phyloP scores from a whole-genome alignment of 257 asterid species.

The Ajuga chamaepitys region DNA sequence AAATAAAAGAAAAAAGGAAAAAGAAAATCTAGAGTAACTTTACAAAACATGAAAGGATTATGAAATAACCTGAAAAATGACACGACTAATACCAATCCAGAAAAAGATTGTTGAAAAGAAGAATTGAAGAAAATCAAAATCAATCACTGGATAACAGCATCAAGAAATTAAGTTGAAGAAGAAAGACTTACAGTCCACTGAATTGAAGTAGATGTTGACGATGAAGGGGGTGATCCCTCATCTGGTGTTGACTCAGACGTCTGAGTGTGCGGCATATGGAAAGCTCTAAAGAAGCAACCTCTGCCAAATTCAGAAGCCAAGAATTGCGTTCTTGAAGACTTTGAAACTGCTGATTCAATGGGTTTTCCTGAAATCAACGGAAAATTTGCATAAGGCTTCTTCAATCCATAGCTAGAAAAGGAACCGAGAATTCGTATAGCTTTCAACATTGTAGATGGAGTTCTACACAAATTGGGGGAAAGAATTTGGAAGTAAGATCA shows the following conservation, averaged over 20 bases:
- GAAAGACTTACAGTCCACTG: constrained; percentile 51
- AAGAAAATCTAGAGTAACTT: neutral
- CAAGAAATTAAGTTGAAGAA: too few relatives aligned
- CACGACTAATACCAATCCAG: neutral
- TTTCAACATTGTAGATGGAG: constrained; percentile 48
- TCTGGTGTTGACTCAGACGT: constrained; percentile 45
- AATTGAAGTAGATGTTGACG: constrained; percentile 33
- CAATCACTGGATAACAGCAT: too few relatives aligned
- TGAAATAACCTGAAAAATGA: neutral
- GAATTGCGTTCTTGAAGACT: constrained; percentile 13
- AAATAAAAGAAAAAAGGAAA: neutral
- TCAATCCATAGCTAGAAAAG: constrained; percentile 50
- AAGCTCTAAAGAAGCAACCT: constrained; percentile 31
- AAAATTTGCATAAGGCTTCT: constrained; percentile 41
- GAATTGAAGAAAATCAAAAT: too few relatives aligned
- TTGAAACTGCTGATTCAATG: constrained; percentile 21
- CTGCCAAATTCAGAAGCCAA: constrained; percentile 24
- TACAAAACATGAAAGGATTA: neutral
- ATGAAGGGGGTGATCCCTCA: constrained; percentile 34
- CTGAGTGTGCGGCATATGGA: constrained; percentile 46
- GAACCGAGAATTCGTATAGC: constrained; percentile 74
- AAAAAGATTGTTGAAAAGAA: neutral
- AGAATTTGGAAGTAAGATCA: neutral
- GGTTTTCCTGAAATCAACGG: constrained; percentile 49
- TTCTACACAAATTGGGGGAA: neutral